Percentiles rank a stretch among this genome's conserved stretches.
Evolutionary conservation across 2,329 filamentous ascomycete species (phyloP).

Genomic region (Clonostachys chloroleuca): DNA sequence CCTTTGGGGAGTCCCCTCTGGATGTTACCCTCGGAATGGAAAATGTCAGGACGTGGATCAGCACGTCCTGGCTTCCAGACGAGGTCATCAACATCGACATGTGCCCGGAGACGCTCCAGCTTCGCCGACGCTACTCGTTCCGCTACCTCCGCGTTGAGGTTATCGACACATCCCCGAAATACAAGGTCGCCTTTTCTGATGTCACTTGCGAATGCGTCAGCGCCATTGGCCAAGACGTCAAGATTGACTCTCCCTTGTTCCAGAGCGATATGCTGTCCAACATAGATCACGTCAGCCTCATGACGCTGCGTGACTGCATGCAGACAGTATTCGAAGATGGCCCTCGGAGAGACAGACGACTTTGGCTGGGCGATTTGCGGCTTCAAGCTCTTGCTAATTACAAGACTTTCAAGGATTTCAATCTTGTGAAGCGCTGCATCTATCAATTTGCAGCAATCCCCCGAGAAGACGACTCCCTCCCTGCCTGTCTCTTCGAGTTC

Average conservation of each 20-base stretch:
- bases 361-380: constrained; percentile 28
- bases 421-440: constrained; percentile 25
- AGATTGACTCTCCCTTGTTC: constrained; percentile 9
- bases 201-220: constrained; percentile 18
- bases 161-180: constrained; percentile 25
- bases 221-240: constrained; percentile 10
- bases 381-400: constrained; percentile 29
- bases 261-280: constrained; percentile 11
- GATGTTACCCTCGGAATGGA: constrained; percentile 26
- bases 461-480: constrained; percentile 21
- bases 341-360: constrained; percentile 24
- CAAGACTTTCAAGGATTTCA: constrained; percentile 23
- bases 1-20: constrained; percentile 26
- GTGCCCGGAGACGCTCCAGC: constrained; percentile 17
- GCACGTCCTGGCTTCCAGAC: constrained; percentile 27
- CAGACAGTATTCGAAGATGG: constrained; percentile 31
- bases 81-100: constrained; percentile 26
- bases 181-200: constrained; percentile 20
- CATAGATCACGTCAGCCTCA: constrained; percentile 20
- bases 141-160: constrained; percentile 24
- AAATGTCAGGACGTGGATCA: constrained; percentile 26
- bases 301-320: constrained; percentile 29
- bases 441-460: constrained; percentile 25
- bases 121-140: constrained; percentile 24
- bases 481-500: constrained; percentile 25